These are phyloP conservation scores for Amanita rimosa DNA, from an alignment of 768 basidiomycete genomes.

Conservation along the genomic window DNA sequence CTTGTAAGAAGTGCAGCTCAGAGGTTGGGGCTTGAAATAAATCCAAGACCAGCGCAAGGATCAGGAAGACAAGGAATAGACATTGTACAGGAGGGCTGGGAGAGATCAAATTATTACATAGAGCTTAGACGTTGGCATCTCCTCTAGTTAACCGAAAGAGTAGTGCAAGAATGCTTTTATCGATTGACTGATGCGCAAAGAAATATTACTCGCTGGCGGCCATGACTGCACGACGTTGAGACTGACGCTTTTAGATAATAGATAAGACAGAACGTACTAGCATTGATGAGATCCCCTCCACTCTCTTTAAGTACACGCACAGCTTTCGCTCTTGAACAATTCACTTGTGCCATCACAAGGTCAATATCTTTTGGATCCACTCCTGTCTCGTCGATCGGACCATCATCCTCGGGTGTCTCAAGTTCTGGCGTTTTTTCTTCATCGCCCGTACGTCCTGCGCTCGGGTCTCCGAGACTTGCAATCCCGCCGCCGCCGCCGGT, in stretches of 20 bases:
- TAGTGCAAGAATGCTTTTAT: conserved; percentile 9
- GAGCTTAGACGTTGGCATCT: conserved; percentile 55
- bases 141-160: not conserved
- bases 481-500: conserved; percentile 34
- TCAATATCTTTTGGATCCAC: conserved; percentile 93
- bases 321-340: conserved; percentile 86
- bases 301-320: conserved; percentile 84
- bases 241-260: not conserved
- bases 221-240: conserved; percentile 50
- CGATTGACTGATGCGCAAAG: conserved; percentile 12
- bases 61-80: conserved; percentile 39
- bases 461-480: conserved; percentile 38
- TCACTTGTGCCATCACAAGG: conserved; percentile 81
- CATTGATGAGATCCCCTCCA: conserved; percentile 92
- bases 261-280: conserved; percentile 51
- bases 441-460: conserved; percentile 38
- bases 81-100: conserved; percentile 71
- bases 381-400: conserved; percentile 73
- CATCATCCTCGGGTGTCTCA: conserved; percentile 75
- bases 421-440: conserved; percentile 82
- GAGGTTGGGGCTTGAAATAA: conserved; percentile 43
- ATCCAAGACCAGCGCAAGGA: conserved; percentile 15
- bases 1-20: conserved; percentile 55
- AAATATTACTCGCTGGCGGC: conserved; percentile 72
- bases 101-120: conserved; percentile 81